phyloP scores from a whole-genome alignment of 352 stramenopile genomes.

The Globisporangium nagaii region DNA sequence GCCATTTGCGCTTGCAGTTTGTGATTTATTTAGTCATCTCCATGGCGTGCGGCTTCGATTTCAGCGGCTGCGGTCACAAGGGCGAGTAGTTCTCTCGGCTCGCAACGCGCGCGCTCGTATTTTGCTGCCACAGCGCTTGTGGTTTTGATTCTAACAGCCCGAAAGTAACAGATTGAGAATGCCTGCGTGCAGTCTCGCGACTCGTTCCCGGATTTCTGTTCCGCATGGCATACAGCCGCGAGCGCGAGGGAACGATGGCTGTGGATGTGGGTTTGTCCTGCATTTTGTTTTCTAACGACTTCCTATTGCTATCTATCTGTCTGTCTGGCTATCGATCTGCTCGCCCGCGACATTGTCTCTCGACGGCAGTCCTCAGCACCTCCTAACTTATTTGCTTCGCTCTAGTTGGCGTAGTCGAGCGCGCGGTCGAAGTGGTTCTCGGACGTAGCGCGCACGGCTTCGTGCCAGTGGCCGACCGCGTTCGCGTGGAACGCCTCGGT shows the following conservation, averaged over 20 bases:
- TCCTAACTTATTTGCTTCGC: not conserved
- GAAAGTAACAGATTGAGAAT: not conserved
- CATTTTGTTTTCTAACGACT: not conserved
- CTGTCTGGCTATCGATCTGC: not conserved
- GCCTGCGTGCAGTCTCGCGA: not conserved
- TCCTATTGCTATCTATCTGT: not conserved
- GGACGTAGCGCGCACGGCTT: constrained; percentile 54
- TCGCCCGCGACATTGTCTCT: no score
- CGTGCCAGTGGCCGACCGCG: constrained; percentile 64
- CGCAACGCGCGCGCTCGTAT: not conserved
- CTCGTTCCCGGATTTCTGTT: not conserved
- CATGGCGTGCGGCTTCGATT: constrained; percentile 84
- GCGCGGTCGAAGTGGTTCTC: constrained; percentile 71
- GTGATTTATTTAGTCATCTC: constrained; percentile 84
- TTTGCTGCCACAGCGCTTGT: no score
- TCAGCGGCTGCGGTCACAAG: constrained; percentile 72
- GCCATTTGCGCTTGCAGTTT: constrained; percentile 26
- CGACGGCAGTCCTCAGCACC: not conserved
- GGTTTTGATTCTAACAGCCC: not conserved
- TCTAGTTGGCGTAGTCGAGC: constrained; percentile 56
- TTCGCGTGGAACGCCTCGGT: constrained; percentile 62
- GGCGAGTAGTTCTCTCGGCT: constrained; percentile 21
- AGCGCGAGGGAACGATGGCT: not conserved
- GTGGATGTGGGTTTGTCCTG: not conserved
- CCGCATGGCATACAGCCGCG: no score